These are phyloP conservation scores for Rhynchospora breviuscula DNA, from an alignment of 176 grass and related monocot genomes.

Conservation along the genomic window DNA sequence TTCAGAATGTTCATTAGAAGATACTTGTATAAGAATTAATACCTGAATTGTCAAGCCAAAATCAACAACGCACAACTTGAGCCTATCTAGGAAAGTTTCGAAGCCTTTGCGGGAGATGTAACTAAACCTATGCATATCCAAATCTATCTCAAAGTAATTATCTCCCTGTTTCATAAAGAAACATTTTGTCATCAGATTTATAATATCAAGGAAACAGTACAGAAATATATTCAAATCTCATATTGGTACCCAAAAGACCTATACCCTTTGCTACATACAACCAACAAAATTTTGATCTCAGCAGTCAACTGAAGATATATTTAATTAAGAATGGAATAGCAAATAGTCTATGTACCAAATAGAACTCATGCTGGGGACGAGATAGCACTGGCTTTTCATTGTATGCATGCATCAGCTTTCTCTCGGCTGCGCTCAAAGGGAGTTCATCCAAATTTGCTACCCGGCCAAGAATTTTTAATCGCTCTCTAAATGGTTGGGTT, in stretches of 20 bases:
- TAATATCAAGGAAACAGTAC: neutral
- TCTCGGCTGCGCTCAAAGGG: constrained; percentile 77
- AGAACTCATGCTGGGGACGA: constrained; percentile 92
- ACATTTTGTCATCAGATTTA: constrained; percentile 10
- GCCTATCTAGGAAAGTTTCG: constrained; percentile 80
- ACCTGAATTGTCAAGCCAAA: constrained; percentile 99
- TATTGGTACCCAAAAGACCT: neutral
- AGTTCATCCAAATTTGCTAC: constrained; percentile 93
- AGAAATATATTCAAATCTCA: neutral
- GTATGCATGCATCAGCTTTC: constrained; percentile 93
- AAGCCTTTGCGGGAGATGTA: constrained; percentile 99
- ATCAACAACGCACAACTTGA: constrained; percentile 79
- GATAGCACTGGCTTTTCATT: constrained; percentile 97
- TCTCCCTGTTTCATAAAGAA: constrained; percentile 56
- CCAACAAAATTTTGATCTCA: neutral
- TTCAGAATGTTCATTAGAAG: neutral
- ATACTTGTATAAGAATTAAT: neutral
- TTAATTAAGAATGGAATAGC: neutral
- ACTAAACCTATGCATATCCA: constrained; percentile 98
- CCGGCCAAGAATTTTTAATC: constrained; percentile 85
- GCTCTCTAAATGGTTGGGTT: constrained; percentile 67
- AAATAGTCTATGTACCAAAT: constrained; percentile 42
- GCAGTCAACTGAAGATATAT: neutral
- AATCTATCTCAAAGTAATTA: constrained; percentile 93
- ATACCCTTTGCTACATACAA: neutral